Percentiles rank a stretch among this genome's conserved stretches.
Conservation (phyloP, 345 rosid genomes). For the Citrus cavaleriei region DNA sequence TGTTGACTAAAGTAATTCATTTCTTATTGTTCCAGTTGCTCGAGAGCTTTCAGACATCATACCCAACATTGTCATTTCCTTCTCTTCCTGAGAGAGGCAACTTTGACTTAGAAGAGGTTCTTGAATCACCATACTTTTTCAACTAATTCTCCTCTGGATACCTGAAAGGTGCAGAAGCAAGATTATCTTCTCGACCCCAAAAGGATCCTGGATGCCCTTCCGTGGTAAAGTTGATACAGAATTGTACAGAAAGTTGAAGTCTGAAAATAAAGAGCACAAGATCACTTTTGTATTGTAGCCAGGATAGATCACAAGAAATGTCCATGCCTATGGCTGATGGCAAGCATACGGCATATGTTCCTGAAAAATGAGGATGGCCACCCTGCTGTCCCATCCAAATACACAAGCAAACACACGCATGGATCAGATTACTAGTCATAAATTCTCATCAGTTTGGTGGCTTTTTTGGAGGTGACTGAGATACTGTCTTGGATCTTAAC, state of each 20-base stretch:
- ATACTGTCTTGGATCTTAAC: constrained; percentile 5
- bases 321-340: not conserved
- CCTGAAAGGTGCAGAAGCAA: constrained; percentile 2
- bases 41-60: constrained; percentile 69
- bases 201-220: not conserved
- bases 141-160: constrained; percentile 46
- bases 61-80: constrained; percentile 71
- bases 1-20: constrained; percentile 4
- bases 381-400: not conserved
- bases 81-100: constrained; percentile 78
- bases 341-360: not conserved
- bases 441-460: not conserved
- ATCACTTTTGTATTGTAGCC: constrained; percentile 2
- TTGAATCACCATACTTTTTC: constrained; percentile 82
- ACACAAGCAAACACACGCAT: not conserved
- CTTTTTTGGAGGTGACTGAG: not conserved
- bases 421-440: not conserved
- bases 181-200: constrained; percentile 5
- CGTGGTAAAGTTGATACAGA: not conserved
- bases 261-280: not conserved
- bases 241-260: constrained; percentile 3
- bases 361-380: not conserved
- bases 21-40: constrained; percentile 57
- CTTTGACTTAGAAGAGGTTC: constrained; percentile 75
- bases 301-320: not conserved